Conservation (phyloP, 345 rosid species). For the Mallotus nudiflorus region DNA sequence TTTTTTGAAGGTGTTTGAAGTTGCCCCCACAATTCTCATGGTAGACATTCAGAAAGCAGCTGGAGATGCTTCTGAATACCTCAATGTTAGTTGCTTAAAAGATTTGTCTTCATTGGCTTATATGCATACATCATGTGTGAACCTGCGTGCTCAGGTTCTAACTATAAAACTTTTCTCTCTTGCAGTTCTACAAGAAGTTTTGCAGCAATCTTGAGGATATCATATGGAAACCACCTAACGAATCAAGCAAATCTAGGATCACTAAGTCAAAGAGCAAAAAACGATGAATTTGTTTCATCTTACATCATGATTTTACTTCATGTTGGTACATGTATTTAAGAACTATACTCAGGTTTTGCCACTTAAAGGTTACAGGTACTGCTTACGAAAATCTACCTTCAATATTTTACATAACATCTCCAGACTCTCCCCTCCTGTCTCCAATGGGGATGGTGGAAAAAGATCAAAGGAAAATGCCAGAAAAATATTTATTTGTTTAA, state of each 20-base stretch:
- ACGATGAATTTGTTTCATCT: constrained; percentile 37
- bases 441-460: neutral
- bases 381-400: neutral
- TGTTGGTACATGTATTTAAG: neutral
- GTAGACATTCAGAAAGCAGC: constrained; percentile 82
- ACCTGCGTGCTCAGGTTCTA: neutral
- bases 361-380: neutral
- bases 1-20: constrained; percentile 70
- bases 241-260: constrained; percentile 55
- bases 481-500: neutral
- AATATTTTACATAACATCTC: neutral
- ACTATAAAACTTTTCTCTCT: neutral
- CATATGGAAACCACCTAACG: constrained; percentile 82
- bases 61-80: constrained; percentile 68
- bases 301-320: neutral
- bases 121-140: neutral
- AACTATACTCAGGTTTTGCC: neutral
- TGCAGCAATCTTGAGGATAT: constrained; percentile 85
- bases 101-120: neutral
- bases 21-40: constrained; percentile 83
- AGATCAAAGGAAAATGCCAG: neutral
- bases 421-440: neutral
- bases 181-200: constrained; percentile 91
- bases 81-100: constrained; percentile 52
- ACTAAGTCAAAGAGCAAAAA: constrained; percentile 62